These are phyloP conservation scores for Brassica balearica DNA, from an alignment of 441 rosid species.

Conservation along the genomic window DNA sequence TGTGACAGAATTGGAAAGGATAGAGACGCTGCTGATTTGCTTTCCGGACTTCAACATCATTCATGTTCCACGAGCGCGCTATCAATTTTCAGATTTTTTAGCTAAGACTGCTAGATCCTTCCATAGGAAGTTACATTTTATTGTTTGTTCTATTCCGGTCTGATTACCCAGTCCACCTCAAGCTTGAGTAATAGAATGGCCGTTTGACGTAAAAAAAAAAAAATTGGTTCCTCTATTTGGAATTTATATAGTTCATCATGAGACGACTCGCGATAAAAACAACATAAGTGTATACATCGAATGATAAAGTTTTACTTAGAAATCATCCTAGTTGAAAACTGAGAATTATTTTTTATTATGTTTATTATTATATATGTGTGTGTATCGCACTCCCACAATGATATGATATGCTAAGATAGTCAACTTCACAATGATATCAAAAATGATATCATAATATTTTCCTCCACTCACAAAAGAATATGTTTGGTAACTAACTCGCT, in stretches of 20 bases:
- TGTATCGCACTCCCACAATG: conserved; percentile 40
- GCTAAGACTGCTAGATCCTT: too few relatives aligned
- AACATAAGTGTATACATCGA: neutral
- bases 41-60: too few relatives aligned
- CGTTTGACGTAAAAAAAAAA: too few relatives aligned
- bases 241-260: neutral
- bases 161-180: too few relatives aligned
- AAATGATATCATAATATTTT: conserved; percentile 32
- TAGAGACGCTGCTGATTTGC: too few relatives aligned
- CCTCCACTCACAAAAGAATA: conserved; percentile 38
- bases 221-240: neutral
- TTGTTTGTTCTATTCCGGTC: too few relatives aligned
- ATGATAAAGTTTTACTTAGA: conserved; percentile 13
- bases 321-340: conserved; percentile 8
- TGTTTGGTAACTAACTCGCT: conserved; percentile 34
- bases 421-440: conserved; percentile 44
- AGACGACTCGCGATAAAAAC: neutral
- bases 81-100: too few relatives aligned
- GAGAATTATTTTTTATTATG: neutral
- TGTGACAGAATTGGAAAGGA: too few relatives aligned
- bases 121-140: too few relatives aligned
- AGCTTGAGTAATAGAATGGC: too few relatives aligned
- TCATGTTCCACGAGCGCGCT: too few relatives aligned
- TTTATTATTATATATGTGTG: conserved; percentile 1
- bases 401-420: conserved; percentile 39